Evolutionary conservation across 202 grass and related monocot species (phyloP).

Genomic region (Musa balbisiana): DNA sequence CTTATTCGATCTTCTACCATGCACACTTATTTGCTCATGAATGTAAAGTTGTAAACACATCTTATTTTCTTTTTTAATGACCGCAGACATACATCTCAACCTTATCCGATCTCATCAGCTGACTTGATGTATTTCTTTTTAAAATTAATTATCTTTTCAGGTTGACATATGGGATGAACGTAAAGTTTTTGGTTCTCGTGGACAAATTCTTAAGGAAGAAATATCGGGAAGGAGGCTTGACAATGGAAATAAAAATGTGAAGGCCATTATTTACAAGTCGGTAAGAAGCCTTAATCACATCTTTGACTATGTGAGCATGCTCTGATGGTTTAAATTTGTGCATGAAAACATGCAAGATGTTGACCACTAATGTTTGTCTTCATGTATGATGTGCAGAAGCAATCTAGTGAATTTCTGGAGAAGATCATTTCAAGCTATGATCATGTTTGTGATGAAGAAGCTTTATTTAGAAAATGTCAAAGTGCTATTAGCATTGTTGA

Average conservation of each 20-base stretch:
- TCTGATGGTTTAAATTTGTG: not conserved
- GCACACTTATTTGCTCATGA: not conserved
- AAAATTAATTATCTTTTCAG: conserved; percentile 31
- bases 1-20: no score
- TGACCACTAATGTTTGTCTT: conserved; percentile 1
- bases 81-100: not conserved
- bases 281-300: conserved; percentile 10
- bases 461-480: conserved; percentile 57
- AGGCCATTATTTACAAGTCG: conserved; percentile 21
- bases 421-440: conserved; percentile 74
- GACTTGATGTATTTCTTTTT: not conserved
- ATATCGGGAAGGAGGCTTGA: conserved; percentile 46
- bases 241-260: conserved; percentile 35
- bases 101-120: not conserved
- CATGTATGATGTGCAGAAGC: conserved; percentile 39
- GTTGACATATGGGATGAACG: conserved; percentile 82
- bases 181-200: conserved; percentile 72
- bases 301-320: not conserved
- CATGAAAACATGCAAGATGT: not conserved
- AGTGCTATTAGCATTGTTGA: conserved; percentile 58
- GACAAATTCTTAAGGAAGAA: conserved; percentile 68
- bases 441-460: conserved; percentile 56
- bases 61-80: not conserved
- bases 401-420: conserved; percentile 52
- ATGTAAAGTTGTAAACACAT: no score